Conservation (phyloP, 2,329 filamentous ascomycete species). For the Cladorrhinum sp. region DNA sequence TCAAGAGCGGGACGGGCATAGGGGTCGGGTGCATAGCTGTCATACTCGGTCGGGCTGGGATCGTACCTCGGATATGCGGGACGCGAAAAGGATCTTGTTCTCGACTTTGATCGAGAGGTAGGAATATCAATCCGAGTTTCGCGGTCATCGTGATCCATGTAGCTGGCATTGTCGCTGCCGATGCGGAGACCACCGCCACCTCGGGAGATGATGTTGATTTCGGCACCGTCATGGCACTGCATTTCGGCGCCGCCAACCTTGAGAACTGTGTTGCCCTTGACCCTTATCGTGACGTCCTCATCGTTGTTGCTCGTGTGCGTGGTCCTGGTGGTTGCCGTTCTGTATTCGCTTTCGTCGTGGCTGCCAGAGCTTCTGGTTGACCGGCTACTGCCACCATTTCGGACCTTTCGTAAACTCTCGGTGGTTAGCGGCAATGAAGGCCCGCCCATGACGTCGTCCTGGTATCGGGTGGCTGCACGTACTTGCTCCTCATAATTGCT, state of each 20-base stretch:
- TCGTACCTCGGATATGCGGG: conserved; percentile 19
- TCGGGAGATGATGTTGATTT: conserved; percentile 51
- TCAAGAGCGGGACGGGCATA: not conserved
- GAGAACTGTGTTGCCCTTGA: conserved; percentile 54
- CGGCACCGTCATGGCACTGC: conserved; percentile 56
- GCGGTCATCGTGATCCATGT: conserved; percentile 49
- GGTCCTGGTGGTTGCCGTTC: conserved; percentile 59
- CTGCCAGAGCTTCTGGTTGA: conserved; percentile 59
- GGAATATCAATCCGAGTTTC: conserved; percentile 44
- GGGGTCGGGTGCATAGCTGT: conserved; percentile 10
- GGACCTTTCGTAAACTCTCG: conserved; percentile 52
- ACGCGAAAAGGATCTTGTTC: conserved; percentile 44
- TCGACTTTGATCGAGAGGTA: conserved; percentile 47
- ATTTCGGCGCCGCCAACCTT: conserved; percentile 57
- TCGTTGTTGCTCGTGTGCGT: conserved; percentile 51
- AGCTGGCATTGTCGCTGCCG: conserved; percentile 52
- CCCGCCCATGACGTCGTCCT: conserved; percentile 49
- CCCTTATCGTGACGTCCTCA: conserved; percentile 60
- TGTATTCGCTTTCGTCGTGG: conserved; percentile 62
- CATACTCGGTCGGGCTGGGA: conserved; percentile 16
- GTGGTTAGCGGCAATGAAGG: conserved; percentile 50
- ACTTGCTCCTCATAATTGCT: conserved; percentile 41
- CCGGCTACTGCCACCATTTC: conserved; percentile 50
- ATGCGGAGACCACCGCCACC: conserved; percentile 38
- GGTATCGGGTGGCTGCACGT: conserved; percentile 47